Evolutionary conservation across 805 yeast species (phyloP).

Genomic region (Metschnikowia amazonensis): DNA sequence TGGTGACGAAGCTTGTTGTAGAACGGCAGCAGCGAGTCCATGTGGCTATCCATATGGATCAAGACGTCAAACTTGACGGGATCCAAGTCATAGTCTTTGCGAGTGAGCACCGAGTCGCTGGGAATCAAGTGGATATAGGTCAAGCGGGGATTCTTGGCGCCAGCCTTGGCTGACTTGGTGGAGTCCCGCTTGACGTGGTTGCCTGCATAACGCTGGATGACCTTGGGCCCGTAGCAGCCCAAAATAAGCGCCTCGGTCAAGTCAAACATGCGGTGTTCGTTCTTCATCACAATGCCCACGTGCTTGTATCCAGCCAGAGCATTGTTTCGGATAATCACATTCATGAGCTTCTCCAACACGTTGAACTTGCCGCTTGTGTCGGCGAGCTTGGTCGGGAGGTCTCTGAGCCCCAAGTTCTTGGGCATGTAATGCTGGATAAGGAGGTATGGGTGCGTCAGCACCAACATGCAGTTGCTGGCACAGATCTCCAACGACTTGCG

Average conservation of each 20-base stretch:
- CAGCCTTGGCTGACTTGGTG: constrained; percentile 18
- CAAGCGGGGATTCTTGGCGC: constrained; percentile 14
- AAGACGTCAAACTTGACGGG: constrained; percentile 50
- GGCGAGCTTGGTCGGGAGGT: constrained; percentile 63
- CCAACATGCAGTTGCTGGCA: constrained; percentile 69
- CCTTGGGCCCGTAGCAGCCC: constrained; percentile 48
- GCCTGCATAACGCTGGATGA: constrained; percentile 60
- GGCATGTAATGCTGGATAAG: constrained; percentile 85
- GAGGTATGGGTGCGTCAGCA: constrained; percentile 85
- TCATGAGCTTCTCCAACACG: constrained; percentile 60
- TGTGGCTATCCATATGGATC: constrained; percentile 61
- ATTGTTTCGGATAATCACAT: constrained; percentile 43
- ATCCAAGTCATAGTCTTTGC: constrained; percentile 21
- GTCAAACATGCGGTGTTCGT: constrained; percentile 64
- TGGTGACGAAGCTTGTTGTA: constrained; percentile 27
- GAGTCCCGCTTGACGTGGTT: constrained; percentile 51
- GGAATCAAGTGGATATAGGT: constrained; percentile 44
- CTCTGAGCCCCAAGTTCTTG: constrained; percentile 65
- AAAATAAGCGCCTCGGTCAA: constrained; percentile 65
- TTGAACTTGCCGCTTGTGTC: constrained; percentile 84
- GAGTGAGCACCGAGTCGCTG: constrained; percentile 26
- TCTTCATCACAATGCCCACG: constrained; percentile 66
- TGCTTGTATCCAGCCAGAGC: constrained; percentile 36
- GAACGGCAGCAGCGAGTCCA: constrained; percentile 39
- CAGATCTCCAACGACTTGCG: constrained; percentile 75